A percentile compares a stretch with the other conserved stretches of the same genome.
Conservation (phyloP, 805 yeast species). For the Pichia manshurica region DNA sequence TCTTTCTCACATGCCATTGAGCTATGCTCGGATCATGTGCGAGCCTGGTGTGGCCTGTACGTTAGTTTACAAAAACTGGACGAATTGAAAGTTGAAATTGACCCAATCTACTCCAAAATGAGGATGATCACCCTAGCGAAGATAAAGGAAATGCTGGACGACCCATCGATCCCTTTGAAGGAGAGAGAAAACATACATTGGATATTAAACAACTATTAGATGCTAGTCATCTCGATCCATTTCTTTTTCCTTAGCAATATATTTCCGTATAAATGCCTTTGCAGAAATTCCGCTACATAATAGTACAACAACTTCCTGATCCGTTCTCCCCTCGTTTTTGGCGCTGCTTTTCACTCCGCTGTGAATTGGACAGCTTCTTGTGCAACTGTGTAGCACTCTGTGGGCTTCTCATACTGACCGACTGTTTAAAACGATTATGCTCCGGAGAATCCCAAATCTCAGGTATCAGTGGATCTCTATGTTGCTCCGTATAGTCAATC, state of each 20-base stretch:
- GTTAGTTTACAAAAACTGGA: constrained; percentile 15
- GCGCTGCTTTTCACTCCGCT: background rate
- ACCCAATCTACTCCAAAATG: constrained; percentile 22
- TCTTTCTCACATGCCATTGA: constrained; percentile 56
- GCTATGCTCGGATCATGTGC: constrained; percentile 57
- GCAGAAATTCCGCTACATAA: constrained; percentile 17
- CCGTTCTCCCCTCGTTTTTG: background rate
- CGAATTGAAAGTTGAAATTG: constrained; percentile 1
- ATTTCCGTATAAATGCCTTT: too few relatives aligned
- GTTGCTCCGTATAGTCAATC: constrained; percentile 38
- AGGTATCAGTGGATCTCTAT: constrained; percentile 44
- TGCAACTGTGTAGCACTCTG: background rate
- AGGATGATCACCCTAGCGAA: constrained; percentile 32
- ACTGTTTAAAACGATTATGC: constrained; percentile 8
- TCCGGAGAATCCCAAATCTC: constrained; percentile 33
- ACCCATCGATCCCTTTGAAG: constrained; percentile 21
- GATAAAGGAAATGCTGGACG: constrained; percentile 32
- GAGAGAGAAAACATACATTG: constrained; percentile 37
- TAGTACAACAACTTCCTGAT: constrained; percentile 25
- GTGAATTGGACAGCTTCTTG: background rate
- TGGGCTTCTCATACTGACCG: background rate
- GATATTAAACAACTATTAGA: constrained; percentile 12
- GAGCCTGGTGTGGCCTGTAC: constrained; percentile 44
- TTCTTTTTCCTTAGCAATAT: background rate
- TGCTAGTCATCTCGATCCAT: background rate